Conservation (phyloP, 169 alveolate species). For the Cystoisospora suis region DNA sequence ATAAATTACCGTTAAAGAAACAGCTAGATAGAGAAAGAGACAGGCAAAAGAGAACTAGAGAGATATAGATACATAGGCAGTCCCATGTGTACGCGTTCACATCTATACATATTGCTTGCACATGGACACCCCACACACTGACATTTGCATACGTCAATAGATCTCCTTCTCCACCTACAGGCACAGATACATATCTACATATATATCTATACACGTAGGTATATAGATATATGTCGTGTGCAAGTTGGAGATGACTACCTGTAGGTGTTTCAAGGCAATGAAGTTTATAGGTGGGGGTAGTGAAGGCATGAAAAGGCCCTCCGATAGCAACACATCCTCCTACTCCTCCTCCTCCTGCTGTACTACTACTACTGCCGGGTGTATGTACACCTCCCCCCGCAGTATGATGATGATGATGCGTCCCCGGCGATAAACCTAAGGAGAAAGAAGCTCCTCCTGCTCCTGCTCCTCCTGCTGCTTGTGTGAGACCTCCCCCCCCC, state of each 20-base stretch:
- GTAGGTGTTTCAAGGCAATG: slow-evolving; percentile 46
- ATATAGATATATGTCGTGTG: no score
- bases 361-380: not conserved
- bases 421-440: not conserved
- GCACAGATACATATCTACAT: not conserved
- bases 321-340: not conserved
- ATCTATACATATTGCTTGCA: not conserved
- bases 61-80: not conserved
- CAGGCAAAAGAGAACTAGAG: not conserved
- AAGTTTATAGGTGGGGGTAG: slow-evolving; percentile 36
- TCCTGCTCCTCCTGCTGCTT: not conserved
- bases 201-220: not conserved
- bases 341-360: not conserved
- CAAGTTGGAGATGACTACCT: no score
- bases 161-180: not conserved
- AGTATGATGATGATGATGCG: not conserved
- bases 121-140: not conserved
- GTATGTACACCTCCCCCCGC: not conserved
- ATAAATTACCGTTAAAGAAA: no score
- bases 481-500: no score
- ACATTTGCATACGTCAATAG: not conserved
- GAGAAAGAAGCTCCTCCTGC: no score
- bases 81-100: not conserved
- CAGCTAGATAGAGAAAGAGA: not conserved
- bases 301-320: slow-evolving; percentile 38